These are phyloP conservation scores for Aspergillus hancockii DNA, from an alignment of 495 filamentous ascomycete genomes.

Conservation along the genomic window DNA sequence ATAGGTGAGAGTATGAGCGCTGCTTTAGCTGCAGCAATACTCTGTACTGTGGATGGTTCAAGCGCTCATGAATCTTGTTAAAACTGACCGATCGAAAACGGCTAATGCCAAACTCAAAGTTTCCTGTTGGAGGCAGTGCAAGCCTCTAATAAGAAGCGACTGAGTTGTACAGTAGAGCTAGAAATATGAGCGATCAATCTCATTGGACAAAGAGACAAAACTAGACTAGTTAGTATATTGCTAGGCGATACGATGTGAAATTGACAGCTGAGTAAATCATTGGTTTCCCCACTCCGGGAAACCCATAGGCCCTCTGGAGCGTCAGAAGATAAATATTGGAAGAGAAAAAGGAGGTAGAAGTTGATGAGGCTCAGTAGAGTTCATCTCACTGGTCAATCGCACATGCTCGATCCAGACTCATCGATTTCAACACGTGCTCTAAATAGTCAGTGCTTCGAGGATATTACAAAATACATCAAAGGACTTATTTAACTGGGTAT, in stretches of 20 bases:
- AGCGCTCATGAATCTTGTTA: neutral
- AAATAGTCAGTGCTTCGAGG: neutral
- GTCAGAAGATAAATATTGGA: neutral
- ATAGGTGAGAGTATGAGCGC: neutral
- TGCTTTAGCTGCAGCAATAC: neutral
- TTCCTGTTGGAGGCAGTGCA: neutral
- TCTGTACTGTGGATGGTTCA: neutral
- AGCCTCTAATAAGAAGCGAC: neutral
- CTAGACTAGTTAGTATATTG: neutral
- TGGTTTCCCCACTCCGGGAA: neutral
- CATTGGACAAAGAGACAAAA: neutral
- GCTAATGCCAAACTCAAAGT: neutral
- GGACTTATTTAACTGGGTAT: conserved; percentile 28
- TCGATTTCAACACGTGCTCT: conserved; percentile 7
- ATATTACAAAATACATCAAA: neutral
- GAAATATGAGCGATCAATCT: neutral
- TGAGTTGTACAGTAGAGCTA: neutral
- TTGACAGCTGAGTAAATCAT: neutral
- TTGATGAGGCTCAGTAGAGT: neutral
- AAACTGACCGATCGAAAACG: neutral
- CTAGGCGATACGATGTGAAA: neutral
- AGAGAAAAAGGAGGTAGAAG: neutral
- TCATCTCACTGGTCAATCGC: neutral
- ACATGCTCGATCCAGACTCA: neutral
- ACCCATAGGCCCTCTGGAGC: neutral